Percentiles rank a stretch among this genome's conserved stretches.
Conservation (phyloP, 2,329 filamentous ascomycete genomes). For the Grosmannia penicillata region DNA sequence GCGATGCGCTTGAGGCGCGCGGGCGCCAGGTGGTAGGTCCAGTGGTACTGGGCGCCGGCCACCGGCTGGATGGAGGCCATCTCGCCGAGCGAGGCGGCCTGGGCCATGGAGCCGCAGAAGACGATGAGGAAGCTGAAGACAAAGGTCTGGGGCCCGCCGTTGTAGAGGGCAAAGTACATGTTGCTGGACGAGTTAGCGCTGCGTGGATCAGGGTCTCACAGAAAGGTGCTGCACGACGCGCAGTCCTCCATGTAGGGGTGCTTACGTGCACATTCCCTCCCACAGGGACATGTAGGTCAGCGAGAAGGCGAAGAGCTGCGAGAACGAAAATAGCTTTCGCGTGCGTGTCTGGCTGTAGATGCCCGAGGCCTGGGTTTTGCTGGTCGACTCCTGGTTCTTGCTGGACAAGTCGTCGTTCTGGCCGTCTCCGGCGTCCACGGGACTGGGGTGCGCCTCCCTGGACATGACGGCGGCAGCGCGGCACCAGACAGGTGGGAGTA, state of each 20-base stretch:
- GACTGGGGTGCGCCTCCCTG: too few relatives aligned
- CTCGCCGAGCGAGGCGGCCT: conserved; percentile 21
- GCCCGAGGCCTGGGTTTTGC: too few relatives aligned
- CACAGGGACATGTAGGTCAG: conserved; percentile 6
- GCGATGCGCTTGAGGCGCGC: neutral
- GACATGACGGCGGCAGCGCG: too few relatives aligned
- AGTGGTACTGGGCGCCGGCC: conserved; percentile 26
- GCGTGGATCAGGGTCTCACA: neutral
- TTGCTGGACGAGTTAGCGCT: neutral
- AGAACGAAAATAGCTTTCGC: conserved; percentile 5
- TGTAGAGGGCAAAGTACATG: conserved; percentile 14
- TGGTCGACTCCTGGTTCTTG: neutral
- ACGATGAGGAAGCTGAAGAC: conserved; percentile 18
- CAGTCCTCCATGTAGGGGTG: too few relatives aligned
- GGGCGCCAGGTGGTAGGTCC: conserved; percentile 16
- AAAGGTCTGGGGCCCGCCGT: conserved; percentile 18
- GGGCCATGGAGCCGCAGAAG: conserved; percentile 15
- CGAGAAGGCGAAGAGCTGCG: conserved; percentile 7
- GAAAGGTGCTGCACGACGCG: too few relatives aligned
- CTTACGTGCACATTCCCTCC: conserved; percentile 6
- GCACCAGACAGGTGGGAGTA: too few relatives aligned
- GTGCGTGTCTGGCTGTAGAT: conserved; percentile 7
- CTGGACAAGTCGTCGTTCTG: neutral
- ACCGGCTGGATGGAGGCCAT: conserved; percentile 24
- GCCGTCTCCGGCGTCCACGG: neutral